These are phyloP conservation scores for Hypoxylon fuscum DNA, from an alignment of 495 filamentous ascomycete genomes.

Conservation along the genomic window DNA sequence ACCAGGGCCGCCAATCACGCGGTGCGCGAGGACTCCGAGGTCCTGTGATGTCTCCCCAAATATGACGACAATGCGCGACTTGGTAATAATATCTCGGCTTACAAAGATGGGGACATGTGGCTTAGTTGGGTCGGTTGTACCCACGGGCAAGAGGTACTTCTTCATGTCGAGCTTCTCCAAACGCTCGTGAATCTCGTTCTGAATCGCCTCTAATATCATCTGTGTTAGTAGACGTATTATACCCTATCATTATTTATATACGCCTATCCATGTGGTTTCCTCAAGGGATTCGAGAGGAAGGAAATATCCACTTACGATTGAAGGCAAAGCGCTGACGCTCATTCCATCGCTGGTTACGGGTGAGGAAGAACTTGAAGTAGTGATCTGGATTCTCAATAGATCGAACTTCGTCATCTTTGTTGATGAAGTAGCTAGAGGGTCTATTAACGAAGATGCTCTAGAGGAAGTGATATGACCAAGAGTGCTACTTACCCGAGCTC, in stretches of 20 bases:
- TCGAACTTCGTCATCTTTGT: constrained; percentile 74
- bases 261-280: neutral
- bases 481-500: constrained; percentile 70
- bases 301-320: constrained; percentile 61
- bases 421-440: constrained; percentile 71
- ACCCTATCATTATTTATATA: neutral
- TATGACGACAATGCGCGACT: constrained; percentile 74
- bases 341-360: constrained; percentile 75
- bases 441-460: constrained; percentile 31
- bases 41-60: constrained; percentile 76
- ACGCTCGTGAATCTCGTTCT: constrained; percentile 66
- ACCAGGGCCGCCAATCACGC: constrained; percentile 63
- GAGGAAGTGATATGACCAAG: no score
- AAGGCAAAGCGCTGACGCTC: constrained; percentile 73
- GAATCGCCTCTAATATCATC: constrained; percentile 64
- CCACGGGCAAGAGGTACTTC: constrained; percentile 67
- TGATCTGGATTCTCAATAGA: constrained; percentile 68
- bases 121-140: constrained; percentile 46
- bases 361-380: constrained; percentile 77
- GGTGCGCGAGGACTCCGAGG: constrained; percentile 77
- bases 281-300: neutral
- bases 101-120: constrained; percentile 76
- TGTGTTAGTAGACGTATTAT: constrained; percentile 2
- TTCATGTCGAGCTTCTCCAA: constrained; percentile 65
- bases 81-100: constrained; percentile 62